These are phyloP conservation scores for Conidiobolus coronatus DNA, from an alignment of 371 early-diverging fungal species.

Conservation along the genomic window DNA sequence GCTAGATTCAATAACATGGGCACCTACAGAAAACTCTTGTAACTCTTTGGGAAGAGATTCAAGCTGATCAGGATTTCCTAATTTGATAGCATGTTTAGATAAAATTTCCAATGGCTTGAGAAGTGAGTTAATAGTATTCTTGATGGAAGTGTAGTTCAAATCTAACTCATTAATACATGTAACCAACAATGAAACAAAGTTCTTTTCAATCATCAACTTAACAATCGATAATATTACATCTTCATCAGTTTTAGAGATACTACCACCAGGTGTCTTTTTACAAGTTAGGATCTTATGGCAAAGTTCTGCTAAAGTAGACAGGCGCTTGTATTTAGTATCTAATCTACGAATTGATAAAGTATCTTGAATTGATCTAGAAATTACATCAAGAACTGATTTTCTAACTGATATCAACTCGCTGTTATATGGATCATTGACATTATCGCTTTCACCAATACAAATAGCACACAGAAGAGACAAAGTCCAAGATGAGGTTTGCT, in stretches of 20 bases:
- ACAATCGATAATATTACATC: constrained; percentile 35
- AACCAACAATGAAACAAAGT: constrained; percentile 57
- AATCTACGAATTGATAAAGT: constrained; percentile 24
- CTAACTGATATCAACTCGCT: constrained; percentile 36
- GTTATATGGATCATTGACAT: constrained; percentile 19
- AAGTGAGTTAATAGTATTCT: constrained; percentile 41
- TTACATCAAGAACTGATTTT: constrained; percentile 35
- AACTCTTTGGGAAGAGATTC: constrained; percentile 7
- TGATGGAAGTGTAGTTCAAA: constrained; percentile 65
- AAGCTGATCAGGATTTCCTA: constrained; percentile 18
- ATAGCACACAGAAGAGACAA: no score
- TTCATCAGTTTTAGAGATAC: constrained; percentile 17
- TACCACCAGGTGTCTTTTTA: constrained; percentile 9
- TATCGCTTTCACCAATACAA: constrained; percentile 1
- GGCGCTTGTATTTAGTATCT: constrained; percentile 37
- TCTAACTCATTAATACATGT: constrained; percentile 65
- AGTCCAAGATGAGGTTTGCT: no score
- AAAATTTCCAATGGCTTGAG: constrained; percentile 72
- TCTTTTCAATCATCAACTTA: constrained; percentile 73
- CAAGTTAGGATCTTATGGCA: constrained; percentile 35
- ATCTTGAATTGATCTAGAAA: constrained; percentile 32
- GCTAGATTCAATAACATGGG: constrained; percentile 6
- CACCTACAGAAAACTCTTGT: background rate
- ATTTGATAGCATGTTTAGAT: constrained; percentile 64
- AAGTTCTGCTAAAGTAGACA: constrained; percentile 43